Evolutionary conservation across 2,329 filamentous ascomycete species (phyloP).

Genomic region (Amesomyces nigricolor): DNA sequence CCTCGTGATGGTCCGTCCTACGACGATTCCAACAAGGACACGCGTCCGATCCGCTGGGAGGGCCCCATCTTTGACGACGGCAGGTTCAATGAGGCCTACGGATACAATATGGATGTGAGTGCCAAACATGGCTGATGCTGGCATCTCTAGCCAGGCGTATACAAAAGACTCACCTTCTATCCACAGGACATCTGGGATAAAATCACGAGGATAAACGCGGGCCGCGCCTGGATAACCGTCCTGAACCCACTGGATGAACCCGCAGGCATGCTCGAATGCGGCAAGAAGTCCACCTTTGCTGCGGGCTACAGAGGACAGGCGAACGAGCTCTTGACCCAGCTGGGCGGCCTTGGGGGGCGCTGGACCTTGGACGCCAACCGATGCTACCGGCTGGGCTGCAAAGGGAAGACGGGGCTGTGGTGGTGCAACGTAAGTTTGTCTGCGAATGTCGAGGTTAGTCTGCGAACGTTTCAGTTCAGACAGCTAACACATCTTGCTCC

Average conservation of each 20-base stretch:
- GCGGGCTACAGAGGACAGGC: not conserved
- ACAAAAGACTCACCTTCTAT: not conserved
- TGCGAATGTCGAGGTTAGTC: no score
- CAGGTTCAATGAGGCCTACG: not conserved
- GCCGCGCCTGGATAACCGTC: not conserved
- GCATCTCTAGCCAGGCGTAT: not conserved
- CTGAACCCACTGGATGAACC: not conserved
- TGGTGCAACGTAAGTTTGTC: constrained; percentile 11
- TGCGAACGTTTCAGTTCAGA: not conserved
- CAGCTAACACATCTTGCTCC: not conserved
- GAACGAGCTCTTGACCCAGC: not conserved
- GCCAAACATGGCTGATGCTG: not conserved
- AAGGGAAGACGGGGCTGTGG: not conserved
- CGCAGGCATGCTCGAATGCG: not conserved
- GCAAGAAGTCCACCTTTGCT: not conserved
- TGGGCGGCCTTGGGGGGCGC: not conserved
- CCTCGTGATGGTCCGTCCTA: no score
- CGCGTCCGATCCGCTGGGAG: not conserved
- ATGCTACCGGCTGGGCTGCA: constrained; percentile 3
- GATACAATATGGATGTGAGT: not conserved
- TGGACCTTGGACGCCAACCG: not conserved
- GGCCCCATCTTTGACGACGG: not conserved
- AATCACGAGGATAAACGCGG: not conserved
- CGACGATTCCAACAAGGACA: no score
- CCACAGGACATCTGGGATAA: constrained; percentile 1